Evolutionary conservation across 176 grass and related monocot genomes (phyloP).

Genomic region (Triticum urartu): DNA sequence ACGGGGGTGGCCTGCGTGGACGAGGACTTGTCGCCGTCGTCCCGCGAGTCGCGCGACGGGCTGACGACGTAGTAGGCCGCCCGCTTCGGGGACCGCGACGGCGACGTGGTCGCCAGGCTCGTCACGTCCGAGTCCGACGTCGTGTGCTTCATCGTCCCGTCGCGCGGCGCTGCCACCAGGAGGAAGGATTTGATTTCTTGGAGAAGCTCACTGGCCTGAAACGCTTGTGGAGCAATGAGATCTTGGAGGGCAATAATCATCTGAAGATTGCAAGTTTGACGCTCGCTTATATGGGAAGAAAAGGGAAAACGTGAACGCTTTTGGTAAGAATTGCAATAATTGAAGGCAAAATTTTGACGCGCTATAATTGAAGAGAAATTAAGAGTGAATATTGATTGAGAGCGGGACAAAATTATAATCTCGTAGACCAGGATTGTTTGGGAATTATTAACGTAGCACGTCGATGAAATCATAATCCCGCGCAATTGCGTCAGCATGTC

Average conservation of each 20-base stretch:
- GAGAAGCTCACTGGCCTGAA: slow-evolving; percentile 4
- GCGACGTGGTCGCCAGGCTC: slow-evolving; percentile 61
- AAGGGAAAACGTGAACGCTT: background rate
- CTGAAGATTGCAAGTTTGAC: background rate
- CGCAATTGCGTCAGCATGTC: background rate
- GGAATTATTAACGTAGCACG: background rate
- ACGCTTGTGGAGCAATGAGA: background rate
- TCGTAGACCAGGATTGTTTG: background rate
- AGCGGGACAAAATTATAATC: background rate
- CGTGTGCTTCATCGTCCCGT: slow-evolving; percentile 58
- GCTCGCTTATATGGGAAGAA: background rate
- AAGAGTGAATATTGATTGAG: background rate
- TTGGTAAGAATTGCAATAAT: background rate
- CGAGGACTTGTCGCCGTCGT: slow-evolving; percentile 79
- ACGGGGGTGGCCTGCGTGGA: slow-evolving; percentile 76
- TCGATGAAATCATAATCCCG: background rate
- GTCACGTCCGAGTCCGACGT: slow-evolving; percentile 90
- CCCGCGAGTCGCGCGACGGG: slow-evolving; percentile 80
- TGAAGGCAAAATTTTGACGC: background rate
- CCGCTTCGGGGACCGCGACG: slow-evolving; percentile 65
- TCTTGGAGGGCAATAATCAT: background rate
- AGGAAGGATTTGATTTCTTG: background rate
- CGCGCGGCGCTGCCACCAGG: no score
- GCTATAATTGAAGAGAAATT: background rate
- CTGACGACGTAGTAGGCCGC: slow-evolving; percentile 88